Evolutionary conservation across 2,329 filamentous ascomycete genomes (phyloP).

Genomic region (Colletotrichum sp.): DNA sequence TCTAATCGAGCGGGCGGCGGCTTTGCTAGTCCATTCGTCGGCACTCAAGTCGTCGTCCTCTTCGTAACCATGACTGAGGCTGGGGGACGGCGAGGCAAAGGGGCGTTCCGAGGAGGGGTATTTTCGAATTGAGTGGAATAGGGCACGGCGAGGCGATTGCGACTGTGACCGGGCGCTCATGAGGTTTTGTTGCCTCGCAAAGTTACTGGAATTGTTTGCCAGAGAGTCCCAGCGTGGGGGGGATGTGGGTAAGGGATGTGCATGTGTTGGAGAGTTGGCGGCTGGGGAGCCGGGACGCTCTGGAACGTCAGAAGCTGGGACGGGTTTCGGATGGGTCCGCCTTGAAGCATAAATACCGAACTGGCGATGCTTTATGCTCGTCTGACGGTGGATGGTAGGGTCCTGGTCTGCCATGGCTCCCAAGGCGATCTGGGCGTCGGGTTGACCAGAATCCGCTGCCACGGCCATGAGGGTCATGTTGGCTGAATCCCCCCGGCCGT

Average conservation of each 20-base stretch:
- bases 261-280: conserved; percentile 28
- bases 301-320: conserved; percentile 20
- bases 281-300: conserved; percentile 14
- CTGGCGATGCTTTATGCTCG: conserved; percentile 22
- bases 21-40: conserved; percentile 24
- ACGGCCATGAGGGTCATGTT: conserved; percentile 24
- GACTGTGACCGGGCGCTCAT: not conserved
- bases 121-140: conserved; percentile 28
- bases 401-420: conserved; percentile 11
- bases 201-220: conserved; percentile 24
- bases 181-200: conserved; percentile 17
- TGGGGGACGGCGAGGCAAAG: conserved; percentile 25
- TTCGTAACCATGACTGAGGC: conserved; percentile 13
- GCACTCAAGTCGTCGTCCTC: conserved; percentile 25
- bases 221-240: conserved; percentile 53
- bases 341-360: conserved; percentile 24
- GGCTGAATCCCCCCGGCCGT: conserved; percentile 11
- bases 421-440: conserved; percentile 3
- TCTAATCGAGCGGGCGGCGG: conserved; percentile 19
- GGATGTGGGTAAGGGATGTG: conserved; percentile 40
- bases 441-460: conserved; percentile 22
- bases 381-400: conserved; percentile 8
- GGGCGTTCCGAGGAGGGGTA: conserved; percentile 35
- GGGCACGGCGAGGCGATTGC: conserved; percentile 28
- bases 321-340: conserved; percentile 19